phyloP scores from a whole-genome alignment of 163 green algal species.

The Coccomyxa subellipsoidea region DNA sequence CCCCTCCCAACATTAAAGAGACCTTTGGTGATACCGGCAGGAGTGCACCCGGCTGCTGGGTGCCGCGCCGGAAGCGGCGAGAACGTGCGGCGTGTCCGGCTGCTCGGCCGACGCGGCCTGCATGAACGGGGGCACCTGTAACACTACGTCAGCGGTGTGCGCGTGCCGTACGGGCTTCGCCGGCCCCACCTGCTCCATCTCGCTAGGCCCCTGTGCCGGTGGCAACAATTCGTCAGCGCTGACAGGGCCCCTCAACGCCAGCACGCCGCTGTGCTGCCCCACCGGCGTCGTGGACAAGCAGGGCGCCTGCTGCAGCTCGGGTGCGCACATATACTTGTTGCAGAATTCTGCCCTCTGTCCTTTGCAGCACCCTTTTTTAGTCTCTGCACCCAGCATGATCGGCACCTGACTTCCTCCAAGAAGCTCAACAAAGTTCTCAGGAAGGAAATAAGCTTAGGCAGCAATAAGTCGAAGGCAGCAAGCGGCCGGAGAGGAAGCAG shows the following conservation, averaged over 20 bases:
- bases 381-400: background rate
- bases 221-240: background rate
- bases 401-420: background rate
- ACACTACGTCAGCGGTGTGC: conserved; percentile 18
- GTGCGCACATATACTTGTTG: background rate
- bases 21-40: background rate
- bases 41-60: conserved; percentile 10
- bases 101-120: background rate
- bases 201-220: background rate
- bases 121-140: conserved; percentile 9
- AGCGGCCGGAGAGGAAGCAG: too few species aligned
- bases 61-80: background rate
- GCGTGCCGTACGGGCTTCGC: conserved; percentile 18
- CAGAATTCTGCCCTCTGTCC: background rate
- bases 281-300: conserved; percentile 21
- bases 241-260: conserved; percentile 10
- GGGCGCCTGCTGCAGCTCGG: conserved; percentile 27
- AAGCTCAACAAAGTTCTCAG: too few species aligned
- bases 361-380: background rate
- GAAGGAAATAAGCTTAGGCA: too few species aligned
- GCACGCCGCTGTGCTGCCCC: conserved; percentile 16
- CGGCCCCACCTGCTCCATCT: conserved; percentile 10
- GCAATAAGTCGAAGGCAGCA: too few species aligned
- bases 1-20: background rate
- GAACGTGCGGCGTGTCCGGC: conserved; percentile 17